phyloP scores from a whole-genome alignment of 2,329 filamentous ascomycete species.

The Colletotrichum agaves region DNA sequence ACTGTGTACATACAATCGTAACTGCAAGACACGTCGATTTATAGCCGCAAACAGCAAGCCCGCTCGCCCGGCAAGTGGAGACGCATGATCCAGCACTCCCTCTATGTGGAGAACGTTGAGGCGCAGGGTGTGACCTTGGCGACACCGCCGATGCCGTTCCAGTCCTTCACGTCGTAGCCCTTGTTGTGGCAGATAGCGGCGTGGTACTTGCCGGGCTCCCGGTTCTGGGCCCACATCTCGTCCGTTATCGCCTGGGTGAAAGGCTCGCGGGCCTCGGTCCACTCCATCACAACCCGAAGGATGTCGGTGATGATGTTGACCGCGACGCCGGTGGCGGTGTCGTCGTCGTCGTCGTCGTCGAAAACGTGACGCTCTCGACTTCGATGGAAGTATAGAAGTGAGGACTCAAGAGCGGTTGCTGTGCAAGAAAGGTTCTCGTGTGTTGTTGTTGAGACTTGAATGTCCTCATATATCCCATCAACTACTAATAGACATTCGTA shows the following conservation, averaged over 20 bases:
- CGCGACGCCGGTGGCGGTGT: not conserved
- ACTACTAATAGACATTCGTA: too few relatives aligned
- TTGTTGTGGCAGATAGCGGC: conserved; percentile 28
- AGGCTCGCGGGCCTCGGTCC: conserved; percentile 16
- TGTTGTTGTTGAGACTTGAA: too few relatives aligned
- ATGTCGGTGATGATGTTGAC: conserved; percentile 13
- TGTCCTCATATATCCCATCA: too few relatives aligned
- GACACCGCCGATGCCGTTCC: conserved; percentile 7
- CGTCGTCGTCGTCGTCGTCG: not conserved
- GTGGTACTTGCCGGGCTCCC: conserved; percentile 3
- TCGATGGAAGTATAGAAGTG: not conserved
- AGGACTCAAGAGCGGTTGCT: not conserved
- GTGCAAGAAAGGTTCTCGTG: too few relatives aligned
- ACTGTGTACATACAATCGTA: conserved; percentile 40
- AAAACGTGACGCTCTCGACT: not conserved
- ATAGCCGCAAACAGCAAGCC: conserved; percentile 9
- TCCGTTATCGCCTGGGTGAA: conserved; percentile 21
- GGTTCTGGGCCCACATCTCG: conserved; percentile 21
- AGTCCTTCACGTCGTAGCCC: conserved; percentile 10
- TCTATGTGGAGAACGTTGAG: conserved; percentile 10
- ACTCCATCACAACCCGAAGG: not conserved
- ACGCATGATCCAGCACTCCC: not conserved
- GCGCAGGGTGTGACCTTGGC: conserved; percentile 15
- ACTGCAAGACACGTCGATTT: conserved; percentile 12
- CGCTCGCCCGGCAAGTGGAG: too few relatives aligned